Percentiles rank a stretch among this genome's conserved stretches.
Conservation (phyloP, 192 early-diverging fungal species). For the Nowakowskiella sp. region DNA sequence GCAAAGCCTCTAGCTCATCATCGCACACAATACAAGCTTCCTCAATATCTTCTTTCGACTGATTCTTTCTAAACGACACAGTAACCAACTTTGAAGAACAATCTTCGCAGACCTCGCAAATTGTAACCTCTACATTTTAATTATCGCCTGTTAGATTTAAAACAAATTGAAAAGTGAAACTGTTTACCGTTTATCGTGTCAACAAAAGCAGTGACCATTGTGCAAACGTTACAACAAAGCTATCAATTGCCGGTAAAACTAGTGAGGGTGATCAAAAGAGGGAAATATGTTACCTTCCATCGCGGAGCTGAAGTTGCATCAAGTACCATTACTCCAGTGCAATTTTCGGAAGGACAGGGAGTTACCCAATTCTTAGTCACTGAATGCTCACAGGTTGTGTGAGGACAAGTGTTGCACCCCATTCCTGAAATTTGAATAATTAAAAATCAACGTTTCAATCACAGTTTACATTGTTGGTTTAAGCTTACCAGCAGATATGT, state of each 20-base stretch:
- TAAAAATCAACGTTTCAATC: slow-evolving; percentile 2
- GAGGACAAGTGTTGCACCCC: slow-evolving; percentile 44
- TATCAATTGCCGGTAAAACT: no score
- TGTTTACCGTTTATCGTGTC: slow-evolving; percentile 35
- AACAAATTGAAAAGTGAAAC: not conserved
- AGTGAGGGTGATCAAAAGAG: no score
- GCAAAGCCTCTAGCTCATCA: slow-evolving; percentile 33
- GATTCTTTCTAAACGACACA: slow-evolving; percentile 39
- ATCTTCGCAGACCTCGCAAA: slow-evolving; percentile 34
- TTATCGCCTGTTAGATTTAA: not conserved
- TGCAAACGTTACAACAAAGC: slow-evolving; percentile 45
- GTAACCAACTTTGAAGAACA: slow-evolving; percentile 24
- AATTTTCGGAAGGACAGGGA: slow-evolving; percentile 28
- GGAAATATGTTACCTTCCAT: slow-evolving; percentile 48
- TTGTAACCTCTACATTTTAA: slow-evolving; percentile 17
- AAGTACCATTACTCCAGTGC: slow-evolving; percentile 30
- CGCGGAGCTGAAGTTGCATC: slow-evolving; percentile 46
- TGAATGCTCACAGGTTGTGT: slow-evolving; percentile 41
- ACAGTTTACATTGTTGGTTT: slow-evolving; percentile 2
- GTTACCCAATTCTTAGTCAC: slow-evolving; percentile 33
- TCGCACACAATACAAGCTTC: slow-evolving; percentile 38
- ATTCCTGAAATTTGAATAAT: slow-evolving; percentile 27
- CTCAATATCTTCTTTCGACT: slow-evolving; percentile 18
- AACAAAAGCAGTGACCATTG: slow-evolving; percentile 34
- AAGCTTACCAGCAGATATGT: slow-evolving; percentile 28